Percentiles rank a stretch among this genome's conserved stretches.
phyloP scores from a whole-genome alignment of 2,329 filamentous ascomycete genomes.

The Sordariomycetes sp. region DNA sequence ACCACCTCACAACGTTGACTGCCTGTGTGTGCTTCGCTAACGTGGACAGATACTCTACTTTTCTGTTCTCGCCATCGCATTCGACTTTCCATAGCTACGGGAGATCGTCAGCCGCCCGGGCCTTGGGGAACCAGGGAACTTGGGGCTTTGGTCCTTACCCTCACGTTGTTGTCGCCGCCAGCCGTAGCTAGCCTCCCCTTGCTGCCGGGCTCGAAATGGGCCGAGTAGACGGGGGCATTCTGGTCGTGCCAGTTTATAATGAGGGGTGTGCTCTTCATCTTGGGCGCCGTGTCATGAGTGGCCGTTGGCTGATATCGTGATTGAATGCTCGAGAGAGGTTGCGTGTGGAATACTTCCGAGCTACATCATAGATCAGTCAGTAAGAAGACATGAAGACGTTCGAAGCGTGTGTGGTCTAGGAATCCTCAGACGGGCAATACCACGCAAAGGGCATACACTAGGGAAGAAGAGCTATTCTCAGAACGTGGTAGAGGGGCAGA shows the following conservation, averaged over 20 bases:
- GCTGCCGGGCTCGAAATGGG: constrained; percentile 86
- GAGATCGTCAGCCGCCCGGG: neutral
- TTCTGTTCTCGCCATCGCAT: constrained; percentile 69
- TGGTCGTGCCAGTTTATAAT: constrained; percentile 99
- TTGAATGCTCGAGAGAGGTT: neutral
- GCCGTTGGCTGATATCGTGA: neutral
- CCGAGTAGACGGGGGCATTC: constrained; percentile 92
- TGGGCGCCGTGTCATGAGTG: constrained; percentile 9
- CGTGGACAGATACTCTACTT: constrained; percentile 83
- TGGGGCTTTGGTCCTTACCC: constrained; percentile 40
- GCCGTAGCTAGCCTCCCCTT: constrained; percentile 88
- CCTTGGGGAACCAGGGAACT: neutral
- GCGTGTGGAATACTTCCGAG: neutral
- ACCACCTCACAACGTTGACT: constrained; percentile 95
- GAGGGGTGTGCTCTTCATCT: constrained; percentile 91
- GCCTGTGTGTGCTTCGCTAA: constrained; percentile 90
- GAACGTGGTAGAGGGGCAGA: neutral
- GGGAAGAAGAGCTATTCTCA: neutral
- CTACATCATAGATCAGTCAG: neutral
- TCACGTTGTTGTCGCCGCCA: constrained; percentile 92
- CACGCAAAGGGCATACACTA: neutral
- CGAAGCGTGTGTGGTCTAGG: neutral
- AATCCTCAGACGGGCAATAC: neutral
- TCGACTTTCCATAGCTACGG: constrained; percentile 81
- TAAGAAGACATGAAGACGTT: neutral